Base-by-base conservation (phyloP, 768 basidiomycete species). In the Botryobasidium botryosum region DNA sequence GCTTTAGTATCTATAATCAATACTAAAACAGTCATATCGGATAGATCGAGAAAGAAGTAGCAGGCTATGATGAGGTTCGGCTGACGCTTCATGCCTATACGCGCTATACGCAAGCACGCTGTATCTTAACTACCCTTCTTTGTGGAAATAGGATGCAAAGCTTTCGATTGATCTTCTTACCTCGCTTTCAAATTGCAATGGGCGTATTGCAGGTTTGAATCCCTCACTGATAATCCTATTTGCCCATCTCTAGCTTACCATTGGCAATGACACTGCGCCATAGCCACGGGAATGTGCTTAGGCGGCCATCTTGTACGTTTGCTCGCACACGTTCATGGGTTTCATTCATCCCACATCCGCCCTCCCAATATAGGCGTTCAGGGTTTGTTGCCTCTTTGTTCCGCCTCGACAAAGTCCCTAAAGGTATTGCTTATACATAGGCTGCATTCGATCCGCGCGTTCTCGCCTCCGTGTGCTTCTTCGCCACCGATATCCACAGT, bases 401-500 rank as follows among this genome's bases (percentile, higher is more conserved):
- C 31, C 17, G 10, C 31, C 10, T 17, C 31, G 17, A 8, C 8
- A 17, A 8, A 33, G 17, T 17, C 31, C 31, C 31, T 33, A 33
- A 8, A 17, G 17, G 31, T 17, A 17, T 17, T 33, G 10, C 8
- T 33, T 8, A 33, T 17, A 8, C 31, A 27, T 38, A 6, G 85
- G 85, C 85, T 40, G 84, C 88, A 0, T 90, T 96, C 56, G 82
- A 97, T 57, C 64, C 70, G 4, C 75, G 91, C 27, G 72, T 94
- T 20, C 66, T 85, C 3, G 67, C 91, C 1, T 70, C 84, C 0
- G 83, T 92, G 33, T 94, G 90, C 62, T 96, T 85, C 66, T 97
- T 96, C 56, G 87, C 83, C 2, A 97, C 92, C 13, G 90, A 92
- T 58, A 75, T 97, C 37, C 92, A 97, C 60, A 68, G 68, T 39